Evolutionary conservation across 441 rosid genomes (phyloP).

Genomic region (Euphorbia schlechtendalii): DNA sequence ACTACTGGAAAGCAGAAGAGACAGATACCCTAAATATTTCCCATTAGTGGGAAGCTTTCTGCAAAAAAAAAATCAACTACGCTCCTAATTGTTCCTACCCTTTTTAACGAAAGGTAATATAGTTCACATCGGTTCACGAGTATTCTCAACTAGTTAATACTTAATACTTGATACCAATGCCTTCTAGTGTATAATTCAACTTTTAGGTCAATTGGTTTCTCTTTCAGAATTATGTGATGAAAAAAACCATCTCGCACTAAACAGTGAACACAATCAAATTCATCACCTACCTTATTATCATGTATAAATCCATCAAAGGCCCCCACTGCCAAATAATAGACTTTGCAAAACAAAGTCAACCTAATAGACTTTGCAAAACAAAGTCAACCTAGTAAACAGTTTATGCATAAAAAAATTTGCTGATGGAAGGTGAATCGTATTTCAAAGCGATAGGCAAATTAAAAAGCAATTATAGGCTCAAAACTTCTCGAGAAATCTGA

Average conservation of each 20-base stretch:
- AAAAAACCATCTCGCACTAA: not conserved
- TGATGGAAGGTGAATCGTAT: not conserved
- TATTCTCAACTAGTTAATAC: not conserved
- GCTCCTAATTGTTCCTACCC: not conserved
- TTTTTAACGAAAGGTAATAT: not conserved
- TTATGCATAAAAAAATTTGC: not conserved
- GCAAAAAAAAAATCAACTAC: not conserved
- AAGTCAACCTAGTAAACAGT: not conserved
- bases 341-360: not conserved
- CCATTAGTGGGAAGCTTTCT: not conserved
- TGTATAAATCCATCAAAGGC: not conserved
- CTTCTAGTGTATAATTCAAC: not conserved
- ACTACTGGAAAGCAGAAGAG: not conserved
- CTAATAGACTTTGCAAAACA: not conserved
- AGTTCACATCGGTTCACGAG: not conserved
- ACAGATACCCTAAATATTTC: not conserved
- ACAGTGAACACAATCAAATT: not conserved
- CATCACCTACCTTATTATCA: not conserved
- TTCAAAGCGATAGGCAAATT: not conserved
- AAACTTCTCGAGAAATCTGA: too few relatives aligned
- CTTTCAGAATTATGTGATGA: not conserved
- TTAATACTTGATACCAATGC: too few relatives aligned
- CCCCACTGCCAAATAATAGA: too few relatives aligned
- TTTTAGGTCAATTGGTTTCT: not conserved
- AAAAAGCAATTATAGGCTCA: not conserved